Evolutionary conservation across 495 filamentous ascomycete genomes (phyloP), one percentile per base, ranked within the genome.

Genomic region (Clohesyomyces aquaticus): DNA sequence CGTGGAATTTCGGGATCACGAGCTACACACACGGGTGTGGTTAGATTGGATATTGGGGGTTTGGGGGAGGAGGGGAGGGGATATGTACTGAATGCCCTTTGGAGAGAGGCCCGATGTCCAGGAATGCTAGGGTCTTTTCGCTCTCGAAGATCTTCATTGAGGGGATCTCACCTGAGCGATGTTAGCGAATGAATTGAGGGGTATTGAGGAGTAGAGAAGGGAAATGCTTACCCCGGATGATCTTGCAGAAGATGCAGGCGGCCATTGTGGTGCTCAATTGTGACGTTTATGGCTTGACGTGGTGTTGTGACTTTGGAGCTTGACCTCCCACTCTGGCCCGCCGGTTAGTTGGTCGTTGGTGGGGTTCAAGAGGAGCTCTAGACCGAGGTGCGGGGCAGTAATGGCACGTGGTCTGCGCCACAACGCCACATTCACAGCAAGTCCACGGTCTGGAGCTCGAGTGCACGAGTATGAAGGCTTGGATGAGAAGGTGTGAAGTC

Each of bases 211-310:
- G 4, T 47, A 58, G 2, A 16, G 53, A 46, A 54, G 32, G 26
- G 50, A 43, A 22, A 16, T 25, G 11, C 19, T 66, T 78, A 88
- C 92, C 94, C 82, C 95, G 96, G 78, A 98, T 89, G 74, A 98
- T 98, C 73, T 89, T 96, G 84, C 94, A 98, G 81, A 98, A 98
- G 75, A 98, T 93, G 71, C 94, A 98, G 46, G 90, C 83, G 21
- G 87, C 81, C 77, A 75, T 77, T 62, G 26, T 66, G 59, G 50
- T 62, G 53, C 43, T 60, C 59, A 55, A 21, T 41, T 55, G 18
- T 54, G 38, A 21, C 26, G 21, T 26, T 59, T 12, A 3, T 16
- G n/a, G 53, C n/a, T n/a, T 59, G 62, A 54, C 21, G 32, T 63
- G 49, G 38, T 55, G 49, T 59, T 46, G 22, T 22, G 28, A 43